Percentiles rank a stretch among this genome's conserved stretches.
These are phyloP conservation scores for Prunella vulgaris DNA, from an alignment of 257 asterid genomes.

Conservation along the genomic window DNA sequence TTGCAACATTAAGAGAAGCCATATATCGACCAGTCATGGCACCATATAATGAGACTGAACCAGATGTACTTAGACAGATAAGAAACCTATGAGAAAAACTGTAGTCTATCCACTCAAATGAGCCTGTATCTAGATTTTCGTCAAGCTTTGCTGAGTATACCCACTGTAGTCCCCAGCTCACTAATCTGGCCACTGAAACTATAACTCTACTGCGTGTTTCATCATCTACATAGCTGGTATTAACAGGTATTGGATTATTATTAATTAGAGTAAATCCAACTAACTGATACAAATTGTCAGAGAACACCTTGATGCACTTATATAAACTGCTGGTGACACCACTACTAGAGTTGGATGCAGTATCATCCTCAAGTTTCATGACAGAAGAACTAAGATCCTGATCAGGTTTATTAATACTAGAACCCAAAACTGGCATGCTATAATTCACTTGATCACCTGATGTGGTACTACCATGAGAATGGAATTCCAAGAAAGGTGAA, in stretches of 20 bases:
- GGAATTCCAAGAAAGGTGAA: slow-evolving; percentile 47
- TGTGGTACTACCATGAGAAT: slow-evolving; percentile 37
- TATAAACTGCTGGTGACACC: slow-evolving; percentile 31
- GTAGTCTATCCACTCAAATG: slow-evolving; percentile 80
- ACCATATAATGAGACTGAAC: slow-evolving; percentile 57
- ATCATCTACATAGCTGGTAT: slow-evolving; percentile 31
- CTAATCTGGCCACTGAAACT: slow-evolving; percentile 58
- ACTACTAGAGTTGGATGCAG: slow-evolving; percentile 25
- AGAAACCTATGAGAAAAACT: slow-evolving; percentile 65
- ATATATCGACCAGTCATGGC: slow-evolving; percentile 58
- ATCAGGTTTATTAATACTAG: slow-evolving; percentile 21
- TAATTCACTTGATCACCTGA: slow-evolving; percentile 30
- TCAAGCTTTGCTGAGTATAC: slow-evolving; percentile 57
- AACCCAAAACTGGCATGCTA: slow-evolving; percentile 30
- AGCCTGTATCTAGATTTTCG: slow-evolving; percentile 35
- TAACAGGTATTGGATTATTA: slow-evolving; percentile 26
- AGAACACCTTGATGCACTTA: slow-evolving; percentile 70
- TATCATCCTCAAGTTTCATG: slow-evolving; percentile 23
- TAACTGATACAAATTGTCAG: slow-evolving; percentile 58
- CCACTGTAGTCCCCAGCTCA: slow-evolving; percentile 86
- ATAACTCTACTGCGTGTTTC: slow-evolving; percentile 30
- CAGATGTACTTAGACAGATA: slow-evolving; percentile 67
- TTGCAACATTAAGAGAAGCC: slow-evolving; percentile 47
- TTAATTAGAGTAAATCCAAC: slow-evolving; percentile 66
- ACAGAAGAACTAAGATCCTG: slow-evolving; percentile 19